Percentiles rank a stretch among this genome's conserved stretches.
These are phyloP conservation scores for Pterocarpus santalinus DNA, from an alignment of 306 rosid genomes.

Conservation along the genomic window DNA sequence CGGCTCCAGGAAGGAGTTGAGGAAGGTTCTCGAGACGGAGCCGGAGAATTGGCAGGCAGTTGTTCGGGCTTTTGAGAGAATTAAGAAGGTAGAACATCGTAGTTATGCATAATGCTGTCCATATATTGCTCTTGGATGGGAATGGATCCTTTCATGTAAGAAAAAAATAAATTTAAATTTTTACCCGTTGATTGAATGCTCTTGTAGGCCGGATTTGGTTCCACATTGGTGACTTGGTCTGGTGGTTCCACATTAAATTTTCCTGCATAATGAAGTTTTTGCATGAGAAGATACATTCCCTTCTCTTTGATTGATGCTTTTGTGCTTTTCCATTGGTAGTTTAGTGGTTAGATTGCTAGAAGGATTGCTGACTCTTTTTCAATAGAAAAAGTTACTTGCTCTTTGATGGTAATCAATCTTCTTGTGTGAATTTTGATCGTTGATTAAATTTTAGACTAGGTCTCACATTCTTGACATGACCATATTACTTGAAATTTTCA, in stretches of 20 bases:
- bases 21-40: slow-evolving; percentile 75
- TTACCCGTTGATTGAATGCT: background rate
- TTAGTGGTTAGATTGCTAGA: background rate
- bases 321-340: background rate
- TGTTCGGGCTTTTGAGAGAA: slow-evolving; percentile 70
- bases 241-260: too few species aligned
- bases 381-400: background rate
- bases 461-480: background rate
- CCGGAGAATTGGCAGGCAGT: slow-evolving; percentile 98
- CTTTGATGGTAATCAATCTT: too few species aligned
- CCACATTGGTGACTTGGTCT: background rate
- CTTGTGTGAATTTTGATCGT: background rate
- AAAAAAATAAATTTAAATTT: background rate
- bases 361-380: background rate
- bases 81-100: slow-evolving; percentile 74
- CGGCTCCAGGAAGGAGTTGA: slow-evolving; percentile 62
- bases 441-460: too few species aligned
- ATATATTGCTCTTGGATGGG: background rate
- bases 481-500: too few species aligned
- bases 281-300: background rate
- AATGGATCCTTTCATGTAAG: background rate
- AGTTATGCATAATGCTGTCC: background rate
- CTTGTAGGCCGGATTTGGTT: too few species aligned
- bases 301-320: background rate
- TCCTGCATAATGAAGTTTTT: too few species aligned